Base-by-base conservation (phyloP, 1,139 yeast species). In the Yamadazyma siamensis region DNA sequence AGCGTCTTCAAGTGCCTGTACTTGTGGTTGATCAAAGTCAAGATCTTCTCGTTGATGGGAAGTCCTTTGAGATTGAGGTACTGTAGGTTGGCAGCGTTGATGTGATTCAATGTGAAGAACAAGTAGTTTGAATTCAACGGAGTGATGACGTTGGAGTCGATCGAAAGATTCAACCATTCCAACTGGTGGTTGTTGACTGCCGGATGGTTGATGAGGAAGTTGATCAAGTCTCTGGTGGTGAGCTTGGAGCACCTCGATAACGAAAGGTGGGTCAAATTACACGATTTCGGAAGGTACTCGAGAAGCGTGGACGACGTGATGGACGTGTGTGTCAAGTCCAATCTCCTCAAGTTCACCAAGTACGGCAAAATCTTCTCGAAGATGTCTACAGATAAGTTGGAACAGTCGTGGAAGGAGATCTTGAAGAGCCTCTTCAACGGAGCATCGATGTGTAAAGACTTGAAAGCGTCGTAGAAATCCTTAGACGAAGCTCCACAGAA, bases 401-500 rank as follows among this genome's bases (percentile, higher is more conserved):
- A 80, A 54, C 97, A 88, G 48, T 87, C 96, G 57, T 88, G 95
- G 49, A 88, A 76, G 0, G 95, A 85, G 10, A 88, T 52, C 40
- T 84, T 79, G 39, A 60, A 51, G 56, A 66, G 37, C 59, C 59
- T 55, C 21, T 58, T 54, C 22, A 58, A 54, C 14, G 43, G 40
- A 11, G 25, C 35, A 14, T 36, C 29, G 19, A 44, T 38, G 14
- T 23, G 17, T 9, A 72, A 50, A 22, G 54, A 48, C 21, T 65
- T 61, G 50, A 86, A 82, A n/a, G 85, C 83, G n/a, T 59, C 51
- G 9, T 77, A 77, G 49, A 85, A 84, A 15, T 54, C 61, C 29
- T 66, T 66, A 31, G 85, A 81, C 10, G 87, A 78, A 23, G 95
- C 86, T 3, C 96, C 96, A 56, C 96, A 88, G 45, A 88, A 86